Base-by-base conservation (phyloP, 2,329 filamentous ascomycete genomes). In the Verticillium dahliae region DNA sequence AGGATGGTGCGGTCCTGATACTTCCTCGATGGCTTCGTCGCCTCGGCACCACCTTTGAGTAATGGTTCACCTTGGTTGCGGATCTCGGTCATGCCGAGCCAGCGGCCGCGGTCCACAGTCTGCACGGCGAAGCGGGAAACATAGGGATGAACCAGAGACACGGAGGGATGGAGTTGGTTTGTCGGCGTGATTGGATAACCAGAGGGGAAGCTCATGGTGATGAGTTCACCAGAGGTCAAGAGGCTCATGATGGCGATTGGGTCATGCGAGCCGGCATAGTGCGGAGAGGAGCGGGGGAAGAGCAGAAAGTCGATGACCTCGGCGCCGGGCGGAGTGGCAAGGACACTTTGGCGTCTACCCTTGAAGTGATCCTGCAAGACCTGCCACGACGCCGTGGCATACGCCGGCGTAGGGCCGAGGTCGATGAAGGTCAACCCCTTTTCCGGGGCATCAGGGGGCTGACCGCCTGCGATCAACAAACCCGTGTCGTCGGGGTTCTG, bases 401-500 rank as follows among this genome's bases (percentile, higher is more conserved):
- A 98, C 58, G 91, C 88, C 1, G 95, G 95, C 6, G 94, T 97
- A 57, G 87, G 77, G 2, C 95, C 95, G 62, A 99, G 80, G 67
- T 99, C 95, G 62, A 98, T 81, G 66, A 98, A 94, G 0, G 90
- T 96, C 64, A 99, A 75, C 5, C 91, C 91, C 73, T 90, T 92
- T 5, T 86, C 83, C 4, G 85, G 80, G 45, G 86, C 82, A 18
- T 88, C 88, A 0, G 85, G 82, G 1, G 85, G 80, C 64, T 89
- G 84, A 4, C 95, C 95, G 35, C 95, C 95, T 2, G 92, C 90
- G 61, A 99, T 83, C 45, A 99, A 76, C 31, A 99, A 80, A 1
- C 88, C 94, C 18, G 92, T 98, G 69, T 99, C 94, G 69, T 99
- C 95, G 0, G 92, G 90, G 70, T 98, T 96, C 63, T 88, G 83